Conservation (phyloP, 139 green algal genomes). For the Limnomonas spitsbergensis region DNA sequence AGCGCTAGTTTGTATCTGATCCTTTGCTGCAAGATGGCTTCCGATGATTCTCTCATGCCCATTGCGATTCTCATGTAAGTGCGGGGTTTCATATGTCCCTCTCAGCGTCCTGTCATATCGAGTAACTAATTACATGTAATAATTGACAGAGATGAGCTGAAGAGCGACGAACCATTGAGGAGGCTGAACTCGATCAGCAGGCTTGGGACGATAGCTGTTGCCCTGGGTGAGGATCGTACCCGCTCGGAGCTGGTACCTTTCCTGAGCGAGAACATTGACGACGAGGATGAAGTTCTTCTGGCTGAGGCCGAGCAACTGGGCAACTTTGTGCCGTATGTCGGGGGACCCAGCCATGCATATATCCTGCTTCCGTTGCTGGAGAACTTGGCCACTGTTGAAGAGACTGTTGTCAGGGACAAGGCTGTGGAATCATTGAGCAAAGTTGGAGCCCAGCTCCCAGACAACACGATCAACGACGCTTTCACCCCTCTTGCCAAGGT, state of each 20-base stretch:
- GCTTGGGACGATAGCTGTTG: conserved; percentile 88
- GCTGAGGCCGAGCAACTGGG: conserved; percentile 95
- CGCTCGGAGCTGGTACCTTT: conserved; percentile 97
- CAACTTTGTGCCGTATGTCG: conserved; percentile 90
- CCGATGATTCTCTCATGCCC: conserved; percentile 24
- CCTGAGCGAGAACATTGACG: conserved; percentile 90
- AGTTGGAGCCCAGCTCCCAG: conserved; percentile 72
- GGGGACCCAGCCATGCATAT: conserved; percentile 74
- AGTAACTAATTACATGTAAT: not conserved
- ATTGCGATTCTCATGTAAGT: conserved; percentile 37
- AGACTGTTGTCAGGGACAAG: conserved; percentile 96
- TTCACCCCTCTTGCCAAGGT: conserved; percentile 86
- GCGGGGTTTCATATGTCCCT: not conserved
- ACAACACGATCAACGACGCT: conserved; percentile 63
- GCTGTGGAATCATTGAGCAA: conserved; percentile 85
- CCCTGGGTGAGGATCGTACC: conserved; percentile 91
- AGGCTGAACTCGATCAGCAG: conserved; percentile 79
- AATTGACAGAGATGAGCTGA: conserved; percentile 79
- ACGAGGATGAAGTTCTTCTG: conserved; percentile 98
- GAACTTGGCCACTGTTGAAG: conserved; percentile 88
- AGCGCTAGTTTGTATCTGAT: too few relatives aligned
- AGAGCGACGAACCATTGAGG: conserved; percentile 90
- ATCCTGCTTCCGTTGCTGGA: conserved; percentile 89
- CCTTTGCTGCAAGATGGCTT: too few relatives aligned
- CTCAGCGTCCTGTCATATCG: not conserved